A percentile compares a stretch with the other conserved stretches of the same genome.
These are phyloP conservation scores for Kregervanrija fluxuum DNA, from an alignment of 805 yeast genomes.

Conservation along the genomic window DNA sequence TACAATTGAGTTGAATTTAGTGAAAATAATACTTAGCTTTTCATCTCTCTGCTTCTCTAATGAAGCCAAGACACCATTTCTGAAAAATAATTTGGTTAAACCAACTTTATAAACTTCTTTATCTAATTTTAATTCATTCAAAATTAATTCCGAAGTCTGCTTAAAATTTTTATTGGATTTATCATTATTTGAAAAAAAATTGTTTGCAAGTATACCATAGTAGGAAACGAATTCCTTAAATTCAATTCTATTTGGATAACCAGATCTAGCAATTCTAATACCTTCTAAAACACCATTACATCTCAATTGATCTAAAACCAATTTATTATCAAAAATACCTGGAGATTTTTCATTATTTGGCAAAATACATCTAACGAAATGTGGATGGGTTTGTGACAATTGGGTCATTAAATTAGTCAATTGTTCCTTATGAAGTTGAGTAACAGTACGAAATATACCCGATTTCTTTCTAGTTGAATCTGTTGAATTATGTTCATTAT, in stretches of 20 bases:
- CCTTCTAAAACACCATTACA: conserved; percentile 99
- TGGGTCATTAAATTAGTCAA: conserved; percentile 63
- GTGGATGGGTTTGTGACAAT: conserved; percentile 79
- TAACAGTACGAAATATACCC: conserved; percentile 64
- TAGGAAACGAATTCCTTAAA: conserved; percentile 74
- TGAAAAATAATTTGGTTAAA: conserved; percentile 64
- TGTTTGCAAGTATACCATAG: conserved; percentile 60
- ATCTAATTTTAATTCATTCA: conserved; percentile 58
- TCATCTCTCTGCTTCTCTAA: conserved; percentile 73
- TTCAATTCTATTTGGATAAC: conserved; percentile 87
- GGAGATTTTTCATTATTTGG: conserved; percentile 79
- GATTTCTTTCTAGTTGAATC: conserved; percentile 27
- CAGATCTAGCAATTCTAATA: conserved; percentile 92
- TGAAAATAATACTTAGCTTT: conserved; percentile 46
- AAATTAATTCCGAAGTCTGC: conserved; percentile 60
- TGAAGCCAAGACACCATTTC: conserved; percentile 70
- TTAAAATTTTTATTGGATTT: conserved; percentile 38
- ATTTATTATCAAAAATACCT: conserved; percentile 57
- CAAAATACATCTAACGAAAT: conserved; percentile 90
- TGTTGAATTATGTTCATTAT: conserved; percentile 15
- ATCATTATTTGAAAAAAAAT: conserved; percentile 25
- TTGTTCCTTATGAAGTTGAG: conserved; percentile 85
- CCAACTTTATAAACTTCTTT: conserved; percentile 57
- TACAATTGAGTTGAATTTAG: conserved; percentile 54
- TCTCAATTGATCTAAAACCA: conserved; percentile 83